Conservation (phyloP, 2,329 filamentous ascomycete species). For the Aspergillus arachidicola region DNA sequence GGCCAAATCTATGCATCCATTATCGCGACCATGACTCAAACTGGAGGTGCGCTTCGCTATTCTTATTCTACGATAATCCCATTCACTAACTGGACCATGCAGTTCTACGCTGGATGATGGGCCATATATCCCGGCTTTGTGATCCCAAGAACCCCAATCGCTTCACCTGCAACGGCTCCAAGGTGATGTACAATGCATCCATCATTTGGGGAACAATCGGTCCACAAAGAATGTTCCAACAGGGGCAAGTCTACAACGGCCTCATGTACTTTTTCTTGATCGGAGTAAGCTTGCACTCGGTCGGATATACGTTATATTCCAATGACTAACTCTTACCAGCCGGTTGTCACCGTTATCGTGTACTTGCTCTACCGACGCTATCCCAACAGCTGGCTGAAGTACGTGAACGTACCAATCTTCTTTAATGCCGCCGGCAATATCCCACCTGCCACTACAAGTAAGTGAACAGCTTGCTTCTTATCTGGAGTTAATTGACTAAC, state of each 20-base stretch:
- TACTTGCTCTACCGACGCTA: constrained; percentile 32
- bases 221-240: constrained; percentile 36
- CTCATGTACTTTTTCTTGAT: constrained; percentile 38
- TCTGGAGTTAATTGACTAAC: background rate
- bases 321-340: constrained; percentile 10
- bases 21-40: constrained; percentile 35
- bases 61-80: no score
- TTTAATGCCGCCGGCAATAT: constrained; percentile 38
- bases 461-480: constrained; percentile 20
- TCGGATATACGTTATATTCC: background rate
- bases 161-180: constrained; percentile 36
- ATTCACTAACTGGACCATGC: background rate
- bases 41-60: constrained; percentile 27
- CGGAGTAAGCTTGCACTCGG: constrained; percentile 21
- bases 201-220: constrained; percentile 39
- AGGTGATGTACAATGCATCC: constrained; percentile 38
- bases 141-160: constrained; percentile 32
- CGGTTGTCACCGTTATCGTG: constrained; percentile 33
- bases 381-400: constrained; percentile 35
- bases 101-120: constrained; percentile 37
- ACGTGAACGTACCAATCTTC: constrained; percentile 37
- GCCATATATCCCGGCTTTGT: constrained; percentile 32
- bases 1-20: constrained; percentile 39
- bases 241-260: constrained; percentile 32
- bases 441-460: constrained; percentile 35